These are phyloP conservation scores for Termitomyces heimii DNA, from an alignment of 768 basidiomycete species.

Conservation along the genomic window DNA sequence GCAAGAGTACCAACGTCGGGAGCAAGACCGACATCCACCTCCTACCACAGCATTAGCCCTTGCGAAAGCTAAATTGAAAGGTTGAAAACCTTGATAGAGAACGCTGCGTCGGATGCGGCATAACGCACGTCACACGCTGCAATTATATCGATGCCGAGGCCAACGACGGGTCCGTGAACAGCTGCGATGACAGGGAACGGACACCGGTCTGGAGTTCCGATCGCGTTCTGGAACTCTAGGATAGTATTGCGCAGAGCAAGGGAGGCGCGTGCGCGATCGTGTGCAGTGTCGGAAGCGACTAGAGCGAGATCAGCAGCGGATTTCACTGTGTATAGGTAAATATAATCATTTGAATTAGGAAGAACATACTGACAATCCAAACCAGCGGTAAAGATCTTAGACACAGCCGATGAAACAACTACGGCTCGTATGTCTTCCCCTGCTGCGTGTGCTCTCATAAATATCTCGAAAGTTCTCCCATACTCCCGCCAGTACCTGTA, in stretches of 20 bases:
- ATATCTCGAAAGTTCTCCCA: slow-evolving; percentile 49
- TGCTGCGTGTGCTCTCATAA: slow-evolving; percentile 31
- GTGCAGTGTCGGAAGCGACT: slow-evolving; percentile 14
- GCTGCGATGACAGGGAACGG: slow-evolving; percentile 82
- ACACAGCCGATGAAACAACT: slow-evolving; percentile 64
- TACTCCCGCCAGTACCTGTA: slow-evolving; percentile 72
- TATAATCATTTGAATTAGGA: not conserved
- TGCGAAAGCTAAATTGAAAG: slow-evolving; percentile 27
- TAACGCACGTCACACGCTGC: slow-evolving; percentile 74
- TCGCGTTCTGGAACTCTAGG: slow-evolving; percentile 60
- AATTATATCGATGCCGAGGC: slow-evolving; percentile 76
- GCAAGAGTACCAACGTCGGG: slow-evolving; percentile 87
- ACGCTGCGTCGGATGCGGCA: slow-evolving; percentile 53
- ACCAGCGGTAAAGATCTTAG: slow-evolving; percentile 79
- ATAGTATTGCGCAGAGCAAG: slow-evolving; percentile 43
- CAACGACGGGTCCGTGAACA: slow-evolving; percentile 67
- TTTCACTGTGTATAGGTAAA: slow-evolving; percentile 21
- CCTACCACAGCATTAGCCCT: slow-evolving; percentile 45
- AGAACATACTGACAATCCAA: slow-evolving; percentile 57
- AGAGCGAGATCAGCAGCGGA: slow-evolving; percentile 22
- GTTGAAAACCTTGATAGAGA: slow-evolving; percentile 62
- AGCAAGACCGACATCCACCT: slow-evolving; percentile 83
- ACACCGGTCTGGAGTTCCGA: slow-evolving; percentile 61
- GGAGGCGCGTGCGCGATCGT: slow-evolving; percentile 50
- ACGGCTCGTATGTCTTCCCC: slow-evolving; percentile 57